Evolutionary conservation across 495 filamentous ascomycete species (phyloP).

Genomic region (Aspergillus asperescens): DNA sequence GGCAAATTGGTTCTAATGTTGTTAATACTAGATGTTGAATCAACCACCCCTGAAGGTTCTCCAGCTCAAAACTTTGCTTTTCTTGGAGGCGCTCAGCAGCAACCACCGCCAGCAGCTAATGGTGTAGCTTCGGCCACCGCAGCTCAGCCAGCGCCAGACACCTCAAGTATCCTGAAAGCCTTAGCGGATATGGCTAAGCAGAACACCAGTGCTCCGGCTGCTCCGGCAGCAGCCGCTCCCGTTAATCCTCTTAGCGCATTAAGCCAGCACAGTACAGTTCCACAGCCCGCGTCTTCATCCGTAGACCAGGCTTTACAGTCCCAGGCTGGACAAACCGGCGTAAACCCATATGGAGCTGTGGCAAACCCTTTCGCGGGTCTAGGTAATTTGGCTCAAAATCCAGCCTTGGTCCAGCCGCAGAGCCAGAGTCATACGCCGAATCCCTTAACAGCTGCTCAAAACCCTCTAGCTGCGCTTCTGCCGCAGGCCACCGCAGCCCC

Average conservation of each 20-base stretch:
- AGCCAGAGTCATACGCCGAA: conserved; percentile 40
- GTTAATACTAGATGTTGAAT: conserved; percentile 49
- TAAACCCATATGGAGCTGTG: conserved; percentile 58
- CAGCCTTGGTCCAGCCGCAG: conserved; percentile 45
- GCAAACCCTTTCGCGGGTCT: conserved; percentile 45
- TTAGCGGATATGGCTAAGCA: conserved; percentile 82
- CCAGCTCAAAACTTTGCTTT: conserved; percentile 57
- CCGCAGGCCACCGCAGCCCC: conserved; percentile 34
- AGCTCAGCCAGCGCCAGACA: conserved; percentile 47
- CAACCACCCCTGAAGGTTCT: conserved; percentile 75
- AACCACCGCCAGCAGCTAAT: conserved; percentile 34
- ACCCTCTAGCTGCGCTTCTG: conserved; percentile 45
- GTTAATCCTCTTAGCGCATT: conserved; percentile 53
- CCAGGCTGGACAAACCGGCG: conserved; percentile 45
- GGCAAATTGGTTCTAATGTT: conserved; percentile 20
- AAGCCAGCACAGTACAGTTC: conserved; percentile 42
- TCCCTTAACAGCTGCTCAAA: conserved; percentile 36
- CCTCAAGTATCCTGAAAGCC: conserved; percentile 71
- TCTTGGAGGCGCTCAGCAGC: conserved; percentile 27
- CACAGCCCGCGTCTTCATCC: conserved; percentile 41
- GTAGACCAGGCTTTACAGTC: conserved; percentile 43
- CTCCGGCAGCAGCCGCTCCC: conserved; percentile 43
- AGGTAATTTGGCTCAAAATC: conserved; percentile 34
- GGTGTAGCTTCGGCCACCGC: conserved; percentile 30
- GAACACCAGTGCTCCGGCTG: conserved; percentile 59